Conservation (phyloP, 2,329 filamentous ascomycete genomes). For the Diplodia corticola region DNA sequence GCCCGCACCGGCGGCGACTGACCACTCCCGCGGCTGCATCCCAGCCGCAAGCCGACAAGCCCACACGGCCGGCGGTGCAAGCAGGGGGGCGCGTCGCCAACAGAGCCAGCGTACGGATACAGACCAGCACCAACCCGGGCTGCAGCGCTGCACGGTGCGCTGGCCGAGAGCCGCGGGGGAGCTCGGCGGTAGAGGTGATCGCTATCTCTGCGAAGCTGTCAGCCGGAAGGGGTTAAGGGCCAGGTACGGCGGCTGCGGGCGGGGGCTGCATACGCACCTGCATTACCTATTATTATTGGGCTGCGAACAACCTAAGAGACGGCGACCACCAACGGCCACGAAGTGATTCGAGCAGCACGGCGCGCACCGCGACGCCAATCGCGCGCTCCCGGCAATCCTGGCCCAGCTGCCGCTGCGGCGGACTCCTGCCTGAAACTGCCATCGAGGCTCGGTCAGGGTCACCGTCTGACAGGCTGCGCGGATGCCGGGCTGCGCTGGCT, state of each 20-base stretch:
- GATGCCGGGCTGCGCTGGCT: slow-evolving; percentile 3
- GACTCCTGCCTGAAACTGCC: slow-evolving; percentile 16
- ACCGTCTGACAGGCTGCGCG: slow-evolving; percentile 10
- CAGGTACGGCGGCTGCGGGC: slow-evolving; percentile 6
- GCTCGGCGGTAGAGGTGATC: slow-evolving; percentile 4
- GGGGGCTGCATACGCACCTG: slow-evolving; percentile 13
- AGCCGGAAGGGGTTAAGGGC: slow-evolving; percentile 5
- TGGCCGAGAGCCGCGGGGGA: background rate
- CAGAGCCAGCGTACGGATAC: too few relatives aligned
- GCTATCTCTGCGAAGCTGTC: background rate
- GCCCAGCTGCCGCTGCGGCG: slow-evolving; percentile 18
- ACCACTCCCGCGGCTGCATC: slow-evolving; percentile 11
- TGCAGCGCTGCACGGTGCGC: slow-evolving; percentile 3
- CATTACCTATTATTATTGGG: too few relatives aligned
- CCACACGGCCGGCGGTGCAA: too few relatives aligned
- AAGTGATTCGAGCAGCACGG: slow-evolving; percentile 7
- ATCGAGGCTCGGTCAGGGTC: slow-evolving; percentile 18
- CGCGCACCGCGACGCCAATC: background rate
- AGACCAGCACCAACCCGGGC: background rate
- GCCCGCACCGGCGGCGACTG: background rate
- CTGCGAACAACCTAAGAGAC: background rate
- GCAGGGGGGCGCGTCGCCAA: slow-evolving; percentile 6
- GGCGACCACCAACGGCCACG: background rate
- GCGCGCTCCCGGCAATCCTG: slow-evolving; percentile 18
- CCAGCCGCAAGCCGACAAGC: background rate